Evolutionary conservation across 148 eudicot species (phyloP).

Genomic region (Amaranthus hypochondriacus): DNA sequence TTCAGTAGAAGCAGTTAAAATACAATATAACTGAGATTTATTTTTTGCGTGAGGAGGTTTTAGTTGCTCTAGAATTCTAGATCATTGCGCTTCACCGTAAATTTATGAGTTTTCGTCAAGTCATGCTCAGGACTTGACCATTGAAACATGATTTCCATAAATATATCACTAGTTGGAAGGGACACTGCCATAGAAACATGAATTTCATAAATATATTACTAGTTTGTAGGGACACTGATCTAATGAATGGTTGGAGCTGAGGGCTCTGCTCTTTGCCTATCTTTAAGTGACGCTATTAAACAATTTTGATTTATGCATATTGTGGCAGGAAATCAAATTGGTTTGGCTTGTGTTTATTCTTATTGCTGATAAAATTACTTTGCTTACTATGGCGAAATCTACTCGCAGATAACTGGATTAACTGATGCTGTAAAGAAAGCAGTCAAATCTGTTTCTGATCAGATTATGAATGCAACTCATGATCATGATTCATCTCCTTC

Average conservation of each 20-base stretch:
- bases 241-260: conserved; percentile 8
- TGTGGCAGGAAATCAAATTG: neutral
- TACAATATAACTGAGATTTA: neutral
- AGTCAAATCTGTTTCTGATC: conserved; percentile 60
- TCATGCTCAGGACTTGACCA: neutral
- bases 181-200: neutral
- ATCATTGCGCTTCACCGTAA: neutral
- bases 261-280: neutral
- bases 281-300: neutral
- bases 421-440: conserved; percentile 70
- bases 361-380: conserved; percentile 34
- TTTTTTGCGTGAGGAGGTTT: neutral
- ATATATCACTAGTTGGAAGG: neutral
- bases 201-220: neutral
- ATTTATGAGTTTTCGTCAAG: neutral
- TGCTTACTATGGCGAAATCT: conserved; percentile 6
- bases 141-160: neutral
- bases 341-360: conserved; percentile 5
- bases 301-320: neutral
- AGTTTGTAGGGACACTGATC: neutral
- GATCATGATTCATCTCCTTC: conserved; percentile 50
- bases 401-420: conserved; percentile 64
- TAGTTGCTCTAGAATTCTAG: neutral
- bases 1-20: neutral
- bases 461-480: conserved; percentile 39